phyloP scores from a whole-genome alignment of 1,284 basidiomycete genomes.

The Xerocomus amazonicus region DNA sequence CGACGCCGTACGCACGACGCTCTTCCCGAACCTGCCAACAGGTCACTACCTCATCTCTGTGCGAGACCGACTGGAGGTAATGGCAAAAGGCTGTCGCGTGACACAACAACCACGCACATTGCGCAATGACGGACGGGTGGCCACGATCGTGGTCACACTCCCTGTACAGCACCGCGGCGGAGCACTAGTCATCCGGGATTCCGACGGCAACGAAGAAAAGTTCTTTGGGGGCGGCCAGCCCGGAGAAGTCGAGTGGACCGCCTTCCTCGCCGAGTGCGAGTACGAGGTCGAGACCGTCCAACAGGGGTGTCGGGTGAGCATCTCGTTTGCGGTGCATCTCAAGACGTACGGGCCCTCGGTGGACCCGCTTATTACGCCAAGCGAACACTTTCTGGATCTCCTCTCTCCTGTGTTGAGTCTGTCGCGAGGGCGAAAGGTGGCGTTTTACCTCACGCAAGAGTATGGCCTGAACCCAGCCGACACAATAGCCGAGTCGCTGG shows the following conservation, averaged over 20 bases:
- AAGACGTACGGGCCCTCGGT: conserved; percentile 61
- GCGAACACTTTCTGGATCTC: conserved; percentile 67
- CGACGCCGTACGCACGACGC: conserved; percentile 62
- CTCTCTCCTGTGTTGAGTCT: conserved; percentile 67
- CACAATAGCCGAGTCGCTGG: conserved; percentile 61
- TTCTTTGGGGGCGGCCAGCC: conserved; percentile 60
- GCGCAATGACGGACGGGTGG: conserved; percentile 62
- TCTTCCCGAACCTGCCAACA: conserved; percentile 64
- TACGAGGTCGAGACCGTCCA: conserved; percentile 68
- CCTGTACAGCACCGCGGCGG: conserved; percentile 73
- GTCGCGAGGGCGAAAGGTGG: conserved; percentile 65
- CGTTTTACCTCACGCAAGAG: conserved; percentile 64
- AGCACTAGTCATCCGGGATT: conserved; percentile 52
- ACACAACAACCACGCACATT: conserved; percentile 49
- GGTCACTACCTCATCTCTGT: conserved; percentile 68
- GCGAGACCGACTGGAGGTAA: conserved; percentile 66
- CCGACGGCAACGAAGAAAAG: conserved; percentile 57
- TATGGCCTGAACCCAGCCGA: conserved; percentile 74
- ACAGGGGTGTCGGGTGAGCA: conserved; percentile 63
- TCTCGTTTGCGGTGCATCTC: conserved; percentile 69
- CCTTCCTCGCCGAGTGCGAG: conserved; percentile 68
- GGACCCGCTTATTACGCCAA: conserved; percentile 65
- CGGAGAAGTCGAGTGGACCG: conserved; percentile 71
- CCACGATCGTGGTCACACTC: conserved; percentile 68
- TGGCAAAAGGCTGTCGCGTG: conserved; percentile 58